Conservation (phyloP, 2,329 filamentous ascomycete species). For the Beauveria sp. region DNA sequence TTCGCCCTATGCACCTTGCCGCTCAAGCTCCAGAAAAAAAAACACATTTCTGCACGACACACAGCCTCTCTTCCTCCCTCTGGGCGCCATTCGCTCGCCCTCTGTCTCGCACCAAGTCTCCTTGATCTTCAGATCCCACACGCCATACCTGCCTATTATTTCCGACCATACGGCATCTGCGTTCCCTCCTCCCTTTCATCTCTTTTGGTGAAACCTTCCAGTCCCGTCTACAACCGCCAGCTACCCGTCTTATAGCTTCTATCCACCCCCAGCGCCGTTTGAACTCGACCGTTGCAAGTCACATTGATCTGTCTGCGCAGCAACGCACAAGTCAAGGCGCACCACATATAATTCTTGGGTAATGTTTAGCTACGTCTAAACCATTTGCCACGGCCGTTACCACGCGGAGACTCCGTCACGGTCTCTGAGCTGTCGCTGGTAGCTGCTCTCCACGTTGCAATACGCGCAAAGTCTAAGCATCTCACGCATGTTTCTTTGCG, state of each 20-base stretch:
- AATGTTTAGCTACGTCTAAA: conserved; percentile 3
- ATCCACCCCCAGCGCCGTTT: neutral
- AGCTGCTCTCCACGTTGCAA: neutral
- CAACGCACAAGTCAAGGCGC: neutral
- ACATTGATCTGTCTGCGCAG: neutral
- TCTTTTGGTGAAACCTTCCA: too few species aligned
- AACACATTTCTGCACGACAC: conserved; percentile 6
- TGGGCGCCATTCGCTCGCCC: neutral
- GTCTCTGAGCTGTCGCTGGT: neutral
- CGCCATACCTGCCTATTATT: neutral
- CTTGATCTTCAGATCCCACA: neutral
- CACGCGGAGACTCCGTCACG: neutral
- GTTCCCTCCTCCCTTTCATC: neutral
- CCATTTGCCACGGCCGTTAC: neutral
- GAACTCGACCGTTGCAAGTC: neutral
- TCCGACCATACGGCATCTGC: neutral
- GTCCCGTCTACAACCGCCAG: neutral
- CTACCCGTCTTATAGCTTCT: neutral
- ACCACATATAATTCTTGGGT: neutral
- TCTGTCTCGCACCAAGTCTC: neutral
- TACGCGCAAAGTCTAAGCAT: neutral
- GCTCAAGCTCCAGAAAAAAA: conserved; percentile 6
- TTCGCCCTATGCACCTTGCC: neutral
- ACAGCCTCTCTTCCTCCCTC: conserved; percentile 5
- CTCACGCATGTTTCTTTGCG: neutral